These are phyloP conservation scores for Fusarium robinianum DNA, from an alignment of 2,329 filamentous ascomycete species.

Conservation along the genomic window DNA sequence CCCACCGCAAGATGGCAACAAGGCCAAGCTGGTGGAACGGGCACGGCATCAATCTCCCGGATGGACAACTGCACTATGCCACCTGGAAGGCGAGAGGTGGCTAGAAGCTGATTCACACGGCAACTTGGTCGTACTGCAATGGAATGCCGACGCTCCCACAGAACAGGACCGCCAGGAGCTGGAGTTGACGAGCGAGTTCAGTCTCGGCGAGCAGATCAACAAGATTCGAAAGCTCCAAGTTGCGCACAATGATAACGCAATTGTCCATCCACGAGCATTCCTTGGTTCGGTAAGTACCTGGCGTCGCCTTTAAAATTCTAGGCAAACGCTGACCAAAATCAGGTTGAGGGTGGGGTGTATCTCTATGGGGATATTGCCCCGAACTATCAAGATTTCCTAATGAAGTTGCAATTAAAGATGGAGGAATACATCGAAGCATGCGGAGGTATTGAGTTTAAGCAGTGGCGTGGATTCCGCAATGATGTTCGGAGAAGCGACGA, in stretches of 20 bases:
- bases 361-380: slow-evolving; percentile 81
- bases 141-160: slow-evolving; percentile 73
- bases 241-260: slow-evolving; percentile 63
- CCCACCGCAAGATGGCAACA: slow-evolving; percentile 58
- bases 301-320: not conserved
- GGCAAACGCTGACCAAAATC: slow-evolving; percentile 19
- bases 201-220: slow-evolving; percentile 92
- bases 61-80: slow-evolving; percentile 80
- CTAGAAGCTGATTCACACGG: slow-evolving; percentile 85
- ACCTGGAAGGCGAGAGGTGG: slow-evolving; percentile 74
- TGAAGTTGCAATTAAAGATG: slow-evolving; percentile 77
- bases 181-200: slow-evolving; percentile 77
- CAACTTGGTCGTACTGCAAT: slow-evolving; percentile 80
- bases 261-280: slow-evolving; percentile 82
- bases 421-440: slow-evolving; percentile 67
- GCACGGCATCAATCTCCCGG: slow-evolving; percentile 79
- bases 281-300: slow-evolving; percentile 73
- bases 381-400: slow-evolving; percentile 74
- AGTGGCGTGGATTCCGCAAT: slow-evolving; percentile 82
- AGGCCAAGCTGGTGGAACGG: slow-evolving; percentile 70
- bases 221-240: slow-evolving; percentile 77
- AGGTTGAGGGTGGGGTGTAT: slow-evolving; percentile 91
- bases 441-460: slow-evolving; percentile 75
- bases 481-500: slow-evolving; percentile 72
- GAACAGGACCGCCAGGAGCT: slow-evolving; percentile 73